Evolutionary conservation across 176 grass and related monocot genomes (phyloP), one percentile per base, ranked within the genome.

Genomic region (Bolboschoenus planiculmis): DNA sequence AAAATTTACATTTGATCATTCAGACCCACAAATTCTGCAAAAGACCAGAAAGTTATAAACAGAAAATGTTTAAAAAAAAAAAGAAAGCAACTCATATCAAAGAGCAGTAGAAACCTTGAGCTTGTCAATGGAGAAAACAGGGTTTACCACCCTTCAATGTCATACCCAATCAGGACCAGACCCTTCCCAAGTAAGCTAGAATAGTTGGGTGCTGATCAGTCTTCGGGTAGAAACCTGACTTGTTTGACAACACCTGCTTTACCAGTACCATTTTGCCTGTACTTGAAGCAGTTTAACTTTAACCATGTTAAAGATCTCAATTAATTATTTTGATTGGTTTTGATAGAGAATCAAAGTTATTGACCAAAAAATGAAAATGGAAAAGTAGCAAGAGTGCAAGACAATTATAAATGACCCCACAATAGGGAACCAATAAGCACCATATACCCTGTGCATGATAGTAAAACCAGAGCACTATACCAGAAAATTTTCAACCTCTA

Each of bases 101-200:
- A 35, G 11, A 30, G 30, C 5, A 0, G 0, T 21, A 26, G 7
- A 56, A 78, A 83, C 87, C 90, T 94, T 94, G 86, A 94, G 60
- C 60, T 90, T 90, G 71, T 93, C 91, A 70, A 90, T 85, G 35
- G 66, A 55, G 88, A 90, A 93, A 0, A 84, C 92, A 0, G 87
- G 92, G 81, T 88, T 75, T 14, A 94, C 78, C 10, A 90, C 87
- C 54, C 80, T 90, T 2, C 78, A 81, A 79, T 94, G 92, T 37
- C 90, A 86, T 56, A 80, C 84, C 93, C 93, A 7, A 46, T 80
- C 56, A 90, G 24, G 0, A 84, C n/a, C 78, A 95, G 78, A 1
- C 82, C 93, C 64, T 87, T 88, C n/a, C 93, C 93, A 11, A 95
- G 14, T 0, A 95, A 36, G 88, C 86, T 10, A 10, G 0, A 6